Evolutionary conservation across 768 basidiomycete genomes (phyloP).

Genomic region (Pleurotus citrinopileatus): DNA sequence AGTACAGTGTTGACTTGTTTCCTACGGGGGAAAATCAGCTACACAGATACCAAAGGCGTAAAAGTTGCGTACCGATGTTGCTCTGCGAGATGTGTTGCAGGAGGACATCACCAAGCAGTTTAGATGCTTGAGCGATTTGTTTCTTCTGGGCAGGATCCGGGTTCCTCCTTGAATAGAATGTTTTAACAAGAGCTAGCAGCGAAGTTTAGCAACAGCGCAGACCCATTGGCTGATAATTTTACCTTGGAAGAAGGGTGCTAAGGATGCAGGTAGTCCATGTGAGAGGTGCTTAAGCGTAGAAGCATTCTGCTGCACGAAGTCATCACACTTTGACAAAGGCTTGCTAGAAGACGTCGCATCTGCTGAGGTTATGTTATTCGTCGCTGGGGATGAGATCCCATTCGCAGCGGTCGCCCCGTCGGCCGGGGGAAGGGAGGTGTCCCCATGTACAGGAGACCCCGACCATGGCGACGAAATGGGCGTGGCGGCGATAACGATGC

Average conservation of each 20-base stretch:
- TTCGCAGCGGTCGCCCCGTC: slow-evolving; percentile 28
- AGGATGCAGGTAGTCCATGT: slow-evolving; percentile 67
- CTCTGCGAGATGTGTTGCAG: slow-evolving; percentile 61
- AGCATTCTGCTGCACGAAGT: slow-evolving; percentile 61
- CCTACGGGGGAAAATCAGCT: slow-evolving; percentile 6
- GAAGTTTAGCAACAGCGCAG: neutral
- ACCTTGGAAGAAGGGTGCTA: slow-evolving; percentile 90
- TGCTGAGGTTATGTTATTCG: slow-evolving; percentile 16
- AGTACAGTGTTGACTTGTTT: slow-evolving; percentile 32
- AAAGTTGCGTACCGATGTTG: slow-evolving; percentile 46
- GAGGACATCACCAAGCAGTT: slow-evolving; percentile 69
- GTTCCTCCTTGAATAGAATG: slow-evolving; percentile 80
- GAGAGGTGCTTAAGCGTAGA: slow-evolving; percentile 78
- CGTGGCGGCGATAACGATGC: slow-evolving; percentile 47
- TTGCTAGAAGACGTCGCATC: slow-evolving; percentile 16
- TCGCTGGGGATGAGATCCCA: slow-evolving; percentile 21
- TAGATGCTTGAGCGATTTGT: slow-evolving; percentile 70
- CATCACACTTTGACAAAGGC: slow-evolving; percentile 32
- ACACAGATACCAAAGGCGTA: neutral
- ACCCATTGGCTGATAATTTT: slow-evolving; percentile 15
- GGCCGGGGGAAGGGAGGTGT: slow-evolving; percentile 37
- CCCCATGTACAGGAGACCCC: slow-evolving; percentile 43
- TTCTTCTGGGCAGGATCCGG: slow-evolving; percentile 73
- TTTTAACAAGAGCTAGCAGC: slow-evolving; percentile 72
- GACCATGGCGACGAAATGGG: slow-evolving; percentile 43